These are phyloP conservation scores for Termitomyces sp. DNA, from an alignment of 768 basidiomycete genomes.

Conservation along the genomic window DNA sequence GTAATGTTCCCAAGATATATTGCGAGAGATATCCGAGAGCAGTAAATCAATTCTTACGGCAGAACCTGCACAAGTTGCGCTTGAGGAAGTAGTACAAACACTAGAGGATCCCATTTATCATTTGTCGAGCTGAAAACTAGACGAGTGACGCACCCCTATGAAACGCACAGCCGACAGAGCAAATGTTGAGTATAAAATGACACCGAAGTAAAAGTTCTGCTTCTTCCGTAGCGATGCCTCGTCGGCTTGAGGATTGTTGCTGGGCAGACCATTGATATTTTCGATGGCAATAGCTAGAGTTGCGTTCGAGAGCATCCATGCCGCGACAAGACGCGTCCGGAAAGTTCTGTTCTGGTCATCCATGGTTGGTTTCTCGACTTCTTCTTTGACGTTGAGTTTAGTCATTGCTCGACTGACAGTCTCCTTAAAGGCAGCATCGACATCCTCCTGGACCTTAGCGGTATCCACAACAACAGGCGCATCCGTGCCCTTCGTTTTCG, in stretches of 20 bases:
- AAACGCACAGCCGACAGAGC: conserved; percentile 71
- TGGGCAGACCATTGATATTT: conserved; percentile 65
- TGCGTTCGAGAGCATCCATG: conserved; percentile 78
- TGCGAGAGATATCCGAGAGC: neutral
- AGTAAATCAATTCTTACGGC: conserved; percentile 61
- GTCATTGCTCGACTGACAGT: conserved; percentile 87
- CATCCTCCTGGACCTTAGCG: conserved; percentile 79
- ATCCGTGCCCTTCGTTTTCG: conserved; percentile 73
- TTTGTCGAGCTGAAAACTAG: neutral
- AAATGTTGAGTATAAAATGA: conserved; percentile 83
- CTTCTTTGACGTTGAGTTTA: conserved; percentile 66
- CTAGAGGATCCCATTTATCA: conserved; percentile 35
- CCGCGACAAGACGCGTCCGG: conserved; percentile 82
- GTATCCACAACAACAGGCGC: conserved; percentile 84
- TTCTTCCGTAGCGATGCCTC: conserved; percentile 38
- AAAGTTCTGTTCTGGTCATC: conserved; percentile 93
- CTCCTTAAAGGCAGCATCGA: conserved; percentile 89
- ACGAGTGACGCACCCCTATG: conserved; percentile 56
- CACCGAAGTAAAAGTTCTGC: conserved; percentile 62
- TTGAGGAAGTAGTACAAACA: conserved; percentile 83
- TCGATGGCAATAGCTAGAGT: conserved; percentile 71
- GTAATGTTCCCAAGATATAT: conserved; percentile 11
- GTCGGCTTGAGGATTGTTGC: conserved; percentile 35
- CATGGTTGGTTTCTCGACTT: conserved; percentile 73
- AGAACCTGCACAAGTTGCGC: conserved; percentile 80